Conservation (phyloP, 2,329 filamentous ascomycete species). For the Colletotrichum lentis region DNA sequence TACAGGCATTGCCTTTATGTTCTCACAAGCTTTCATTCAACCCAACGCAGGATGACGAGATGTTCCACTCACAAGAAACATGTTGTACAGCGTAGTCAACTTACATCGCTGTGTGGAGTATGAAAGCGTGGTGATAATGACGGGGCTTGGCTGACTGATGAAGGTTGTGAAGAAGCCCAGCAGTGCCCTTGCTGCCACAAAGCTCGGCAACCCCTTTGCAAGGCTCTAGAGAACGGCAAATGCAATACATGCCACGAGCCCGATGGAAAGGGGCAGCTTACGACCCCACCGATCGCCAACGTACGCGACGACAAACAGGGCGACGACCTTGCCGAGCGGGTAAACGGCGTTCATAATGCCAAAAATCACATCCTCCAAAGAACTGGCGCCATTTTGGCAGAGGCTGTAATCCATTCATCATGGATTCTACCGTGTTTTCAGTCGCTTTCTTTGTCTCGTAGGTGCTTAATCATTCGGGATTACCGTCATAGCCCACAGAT, state of each 20-base stretch:
- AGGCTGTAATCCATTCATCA: conserved; percentile 54
- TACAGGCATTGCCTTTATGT: background rate
- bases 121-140: conserved; percentile 48
- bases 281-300: conserved; percentile 49
- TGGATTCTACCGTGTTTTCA: conserved; percentile 41
- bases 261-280: conserved; percentile 45
- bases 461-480: background rate
- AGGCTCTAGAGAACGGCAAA: conserved; percentile 45
- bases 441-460: background rate
- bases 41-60: background rate
- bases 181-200: conserved; percentile 47
- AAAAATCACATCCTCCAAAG: conserved; percentile 40
- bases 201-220: conserved; percentile 41
- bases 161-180: conserved; percentile 47
- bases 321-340: conserved; percentile 29
- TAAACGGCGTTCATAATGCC: conserved; percentile 32
- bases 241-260: conserved; percentile 45
- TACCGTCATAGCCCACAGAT: conserved; percentile 52
- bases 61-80: conserved; percentile 38
- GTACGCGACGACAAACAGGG: conserved; percentile 29
- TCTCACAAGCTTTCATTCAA: background rate
- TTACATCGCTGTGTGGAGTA: conserved; percentile 48
- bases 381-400: conserved; percentile 49
- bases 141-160: conserved; percentile 44
- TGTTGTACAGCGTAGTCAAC: conserved; percentile 56